Evolutionary conservation across 2,329 filamentous ascomycete genomes (phyloP), one percentile per base, ranked within the genome.

Genomic region (Grosmannia serpens): DNA sequence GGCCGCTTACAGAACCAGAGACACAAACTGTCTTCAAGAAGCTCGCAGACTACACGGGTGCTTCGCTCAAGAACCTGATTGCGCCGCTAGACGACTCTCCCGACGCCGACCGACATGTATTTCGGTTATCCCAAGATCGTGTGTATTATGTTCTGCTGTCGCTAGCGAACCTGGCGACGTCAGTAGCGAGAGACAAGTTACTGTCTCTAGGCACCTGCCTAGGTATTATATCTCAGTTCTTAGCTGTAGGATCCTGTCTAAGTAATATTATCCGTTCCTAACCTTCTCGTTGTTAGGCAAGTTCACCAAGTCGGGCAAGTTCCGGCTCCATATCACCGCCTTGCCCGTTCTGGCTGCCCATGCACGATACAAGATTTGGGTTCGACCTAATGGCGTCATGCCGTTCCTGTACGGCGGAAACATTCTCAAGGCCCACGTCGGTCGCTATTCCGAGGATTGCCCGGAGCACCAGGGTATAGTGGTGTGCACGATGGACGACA

Each of bases 291-390:
- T 51, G 10, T 8, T 27, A 83, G 91, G 91, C 68, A 96, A 96
- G 71, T 95, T 96, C 76, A 96, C 91, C 62, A 97, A 96, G 78
- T 89, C 91, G 5, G 90, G 91, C 63, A 96, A 97, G 73, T 97
- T 99, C 77, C 80, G 92, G 57, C 79, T 99, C 58, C 91, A 96
- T 75, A 89, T 97, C 69, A 97, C 92, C 1, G 88, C 81, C 6
- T 69, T 99, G 60, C 87, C 91, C 63, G 83, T 96, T 63, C 87
- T 99, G 64, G 88, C 91, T 59, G 87, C 89, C 64, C 90, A 96
- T 71, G 92, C 92, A 51, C 81, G 94, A 60, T 95, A 96, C 76
- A 97, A 97, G 83, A 85, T 97, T 66, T 97, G 91, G 91, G 86
- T 99, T 65, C 95, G 95, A 74, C 82, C 86, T 60, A 97, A 97